Conservation (phyloP, 495 filamentous ascomycete genomes). For the Poronia punctata region DNA sequence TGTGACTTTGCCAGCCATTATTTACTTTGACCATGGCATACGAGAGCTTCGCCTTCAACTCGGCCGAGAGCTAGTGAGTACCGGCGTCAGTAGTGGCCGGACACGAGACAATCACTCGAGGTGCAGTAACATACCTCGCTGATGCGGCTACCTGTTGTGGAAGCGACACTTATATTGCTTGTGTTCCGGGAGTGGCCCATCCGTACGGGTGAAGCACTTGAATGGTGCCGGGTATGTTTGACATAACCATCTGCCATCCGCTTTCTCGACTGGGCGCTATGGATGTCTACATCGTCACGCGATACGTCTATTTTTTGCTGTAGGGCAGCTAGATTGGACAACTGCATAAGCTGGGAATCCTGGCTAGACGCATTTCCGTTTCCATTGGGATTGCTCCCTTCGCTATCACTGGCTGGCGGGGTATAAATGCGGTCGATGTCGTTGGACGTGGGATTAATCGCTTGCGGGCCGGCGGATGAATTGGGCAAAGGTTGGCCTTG, state of each 20-base stretch:
- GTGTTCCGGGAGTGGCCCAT: conserved; percentile 60
- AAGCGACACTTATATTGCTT: conserved; percentile 52
- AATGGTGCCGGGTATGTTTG: conserved; percentile 41
- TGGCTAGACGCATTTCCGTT: conserved; percentile 35
- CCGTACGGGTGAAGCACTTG: conserved; percentile 31
- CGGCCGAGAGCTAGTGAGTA: conserved; percentile 61
- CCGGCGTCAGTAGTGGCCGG: conserved; percentile 21
- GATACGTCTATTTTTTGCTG: conserved; percentile 38
- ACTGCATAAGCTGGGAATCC: conserved; percentile 43
- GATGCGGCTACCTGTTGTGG: conserved; percentile 54
- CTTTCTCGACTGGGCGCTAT: conserved; percentile 41
- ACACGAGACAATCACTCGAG: conserved; percentile 1
- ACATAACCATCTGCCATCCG: conserved; percentile 59
- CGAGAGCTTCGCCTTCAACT: conserved; percentile 70
- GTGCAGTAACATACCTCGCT: conserved; percentile 56
- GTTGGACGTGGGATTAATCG: conserved; percentile 33
- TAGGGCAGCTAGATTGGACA: conserved; percentile 47
- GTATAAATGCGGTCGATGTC: conserved; percentile 39
- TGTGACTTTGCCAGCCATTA: conserved; percentile 70
- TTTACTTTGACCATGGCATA: conserved; percentile 89
- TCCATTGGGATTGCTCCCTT: conserved; percentile 28
- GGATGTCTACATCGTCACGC: conserved; percentile 17
- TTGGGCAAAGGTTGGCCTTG: conserved; percentile 20
- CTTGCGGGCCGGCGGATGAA: conserved; percentile 36
- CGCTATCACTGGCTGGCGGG: conserved; percentile 39